phyloP scores from a whole-genome alignment of 1,284 basidiomycete species.

The Trametes pubescens region DNA sequence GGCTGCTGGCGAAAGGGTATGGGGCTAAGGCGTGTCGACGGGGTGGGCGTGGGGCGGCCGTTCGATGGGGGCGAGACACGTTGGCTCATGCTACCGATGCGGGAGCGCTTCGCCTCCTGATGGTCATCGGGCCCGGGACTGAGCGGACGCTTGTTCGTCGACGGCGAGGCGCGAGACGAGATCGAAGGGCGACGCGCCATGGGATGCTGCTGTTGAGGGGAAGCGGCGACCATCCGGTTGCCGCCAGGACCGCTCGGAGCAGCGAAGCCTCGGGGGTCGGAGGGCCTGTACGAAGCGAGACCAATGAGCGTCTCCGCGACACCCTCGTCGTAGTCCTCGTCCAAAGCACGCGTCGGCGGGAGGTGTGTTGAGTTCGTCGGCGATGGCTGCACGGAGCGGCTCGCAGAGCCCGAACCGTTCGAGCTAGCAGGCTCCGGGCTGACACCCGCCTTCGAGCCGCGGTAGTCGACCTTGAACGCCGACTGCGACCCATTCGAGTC shows the following conservation, averaged over 20 bases:
- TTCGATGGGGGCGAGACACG: slow-evolving; percentile 59
- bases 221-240: slow-evolving; percentile 23
- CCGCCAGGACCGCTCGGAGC: slow-evolving; percentile 31
- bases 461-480: slow-evolving; percentile 49
- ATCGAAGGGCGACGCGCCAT: slow-evolving; percentile 36
- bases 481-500: slow-evolving; percentile 38
- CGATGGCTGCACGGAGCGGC: slow-evolving; percentile 63
- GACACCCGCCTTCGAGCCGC: slow-evolving; percentile 45
- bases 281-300: slow-evolving; percentile 51
- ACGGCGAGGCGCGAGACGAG: slow-evolving; percentile 41
- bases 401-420: slow-evolving; percentile 67
- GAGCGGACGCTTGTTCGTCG: slow-evolving; percentile 62
- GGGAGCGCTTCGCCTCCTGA: slow-evolving; percentile 64
- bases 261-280: slow-evolving; percentile 37
- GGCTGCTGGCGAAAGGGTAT: slow-evolving; percentile 78
- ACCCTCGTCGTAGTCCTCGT: slow-evolving; percentile 86
- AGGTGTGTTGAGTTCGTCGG: slow-evolving; percentile 66
- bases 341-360: slow-evolving; percentile 69
- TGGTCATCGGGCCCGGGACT: slow-evolving; percentile 69
- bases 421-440: slow-evolving; percentile 69
- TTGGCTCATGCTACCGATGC: slow-evolving; percentile 63
- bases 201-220: slow-evolving; percentile 34
- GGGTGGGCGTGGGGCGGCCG: slow-evolving; percentile 51
- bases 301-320: slow-evolving; percentile 77
- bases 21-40: slow-evolving; percentile 73